Evolutionary conservation across 345 rosid genomes (phyloP).

Genomic region (Aurinia saxatilis): DNA sequence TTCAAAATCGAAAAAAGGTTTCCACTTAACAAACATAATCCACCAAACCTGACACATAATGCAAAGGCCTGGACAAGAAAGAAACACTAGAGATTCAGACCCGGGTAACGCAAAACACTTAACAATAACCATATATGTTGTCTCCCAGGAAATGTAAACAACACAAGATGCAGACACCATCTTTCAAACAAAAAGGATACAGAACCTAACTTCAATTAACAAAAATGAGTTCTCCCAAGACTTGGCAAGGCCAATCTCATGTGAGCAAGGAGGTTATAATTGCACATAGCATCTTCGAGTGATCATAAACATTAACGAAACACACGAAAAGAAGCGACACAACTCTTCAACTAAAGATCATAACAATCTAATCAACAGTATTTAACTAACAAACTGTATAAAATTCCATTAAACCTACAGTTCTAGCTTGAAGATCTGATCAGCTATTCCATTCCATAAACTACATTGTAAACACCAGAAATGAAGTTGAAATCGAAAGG

Average conservation of each 20-base stretch:
- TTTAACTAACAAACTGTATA: not conserved
- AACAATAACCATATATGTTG: not conserved
- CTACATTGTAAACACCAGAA: too few relatives aligned
- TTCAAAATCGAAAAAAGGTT: not conserved
- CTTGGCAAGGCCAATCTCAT: not conserved
- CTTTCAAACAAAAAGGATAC: not conserved
- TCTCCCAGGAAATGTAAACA: not conserved
- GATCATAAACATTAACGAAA: not conserved
- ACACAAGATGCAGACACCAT: not conserved
- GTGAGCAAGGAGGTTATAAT: not conserved
- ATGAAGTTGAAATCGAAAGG: too few relatives aligned
- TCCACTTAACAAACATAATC: not conserved
- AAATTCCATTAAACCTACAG: not conserved
- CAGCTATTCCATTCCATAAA: not conserved
- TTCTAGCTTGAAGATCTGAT: not conserved
- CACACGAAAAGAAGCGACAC: not conserved
- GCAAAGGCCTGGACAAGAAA: not conserved
- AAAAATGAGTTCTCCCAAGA: not conserved
- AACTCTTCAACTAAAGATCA: not conserved
- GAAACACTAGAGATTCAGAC: not conserved
- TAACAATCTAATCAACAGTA: not conserved
- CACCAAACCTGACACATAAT: not conserved
- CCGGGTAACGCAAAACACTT: not conserved
- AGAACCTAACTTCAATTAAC: not conserved
- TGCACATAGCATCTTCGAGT: not conserved